A percentile compares a stretch with the other conserved stretches of the same genome.
Conservation (phyloP, 306 rosid genomes). For the Albizia julibrissin region DNA sequence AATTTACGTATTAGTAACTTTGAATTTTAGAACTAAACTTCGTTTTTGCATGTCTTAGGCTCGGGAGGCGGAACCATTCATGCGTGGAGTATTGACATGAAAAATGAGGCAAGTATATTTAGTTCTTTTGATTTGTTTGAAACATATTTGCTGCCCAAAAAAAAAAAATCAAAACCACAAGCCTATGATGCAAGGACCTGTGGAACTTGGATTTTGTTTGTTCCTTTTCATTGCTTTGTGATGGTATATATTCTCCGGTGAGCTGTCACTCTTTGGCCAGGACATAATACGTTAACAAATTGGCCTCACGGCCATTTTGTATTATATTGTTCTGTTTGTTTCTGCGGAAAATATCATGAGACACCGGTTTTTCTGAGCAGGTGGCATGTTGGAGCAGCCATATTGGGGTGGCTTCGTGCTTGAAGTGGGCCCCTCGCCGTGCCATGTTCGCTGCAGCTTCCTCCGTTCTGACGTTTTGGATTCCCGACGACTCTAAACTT, state of each 20-base stretch:
- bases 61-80: slow-evolving; percentile 90
- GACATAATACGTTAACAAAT: background rate
- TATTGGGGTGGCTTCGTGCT: slow-evolving; percentile 83
- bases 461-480: slow-evolving; percentile 90
- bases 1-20: background rate
- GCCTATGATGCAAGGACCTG: background rate
- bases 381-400: slow-evolving; percentile 87
- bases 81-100: slow-evolving; percentile 84
- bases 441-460: slow-evolving; percentile 96
- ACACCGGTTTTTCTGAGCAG: slow-evolving; percentile 40
- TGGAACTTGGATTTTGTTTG: background rate
- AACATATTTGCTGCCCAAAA: background rate
- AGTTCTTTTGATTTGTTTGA: background rate
- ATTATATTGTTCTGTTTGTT: background rate
- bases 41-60: slow-evolving; percentile 45
- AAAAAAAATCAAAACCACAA: background rate
- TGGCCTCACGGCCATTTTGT: background rate
- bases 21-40: slow-evolving; percentile 9
- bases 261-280: background rate
- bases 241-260: background rate
- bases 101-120: slow-evolving; percentile 59
- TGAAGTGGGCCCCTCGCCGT: slow-evolving; percentile 95
- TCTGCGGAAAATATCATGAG: background rate
- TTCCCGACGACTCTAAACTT: slow-evolving; percentile 56
- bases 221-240: background rate